phyloP scores from a whole-genome alignment of 768 basidiomycete genomes.

The Termitomyces sp. region DNA sequence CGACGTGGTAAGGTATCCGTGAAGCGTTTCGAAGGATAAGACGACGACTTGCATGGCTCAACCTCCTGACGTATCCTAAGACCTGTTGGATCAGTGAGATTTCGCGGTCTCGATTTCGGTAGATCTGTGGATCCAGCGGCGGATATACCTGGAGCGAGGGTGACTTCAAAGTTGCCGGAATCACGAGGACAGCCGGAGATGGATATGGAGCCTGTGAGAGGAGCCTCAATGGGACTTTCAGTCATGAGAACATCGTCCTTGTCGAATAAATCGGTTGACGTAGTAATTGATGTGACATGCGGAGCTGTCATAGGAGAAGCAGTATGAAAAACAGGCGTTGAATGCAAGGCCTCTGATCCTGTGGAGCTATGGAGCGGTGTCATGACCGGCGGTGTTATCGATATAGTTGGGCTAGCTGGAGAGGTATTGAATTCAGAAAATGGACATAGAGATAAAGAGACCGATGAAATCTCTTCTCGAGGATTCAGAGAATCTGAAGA shows the following conservation, averaged over 20 bases:
- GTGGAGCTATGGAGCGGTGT: not conserved
- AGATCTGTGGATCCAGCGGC: not conserved
- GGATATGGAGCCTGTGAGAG: not conserved
- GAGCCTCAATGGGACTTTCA: constrained; percentile 31
- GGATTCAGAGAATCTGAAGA: not conserved
- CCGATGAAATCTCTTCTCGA: not conserved
- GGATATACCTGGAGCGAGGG: not conserved
- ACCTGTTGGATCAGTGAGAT: constrained; percentile 9
- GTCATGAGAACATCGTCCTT: constrained; percentile 23
- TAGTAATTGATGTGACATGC: constrained; percentile 12
- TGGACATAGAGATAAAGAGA: constrained; percentile 13
- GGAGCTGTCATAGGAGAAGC: constrained; percentile 21
- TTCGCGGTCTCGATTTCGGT: constrained; percentile 7
- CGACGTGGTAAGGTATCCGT: constrained; percentile 7
- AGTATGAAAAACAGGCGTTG: constrained; percentile 23
- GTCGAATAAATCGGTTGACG: constrained; percentile 4
- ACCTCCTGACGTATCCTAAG: not conserved
- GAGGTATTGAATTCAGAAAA: constrained; percentile 5
- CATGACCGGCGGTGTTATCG: constrained; percentile 9
- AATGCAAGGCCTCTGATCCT: constrained; percentile 19
- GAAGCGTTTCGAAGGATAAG: constrained; percentile 31
- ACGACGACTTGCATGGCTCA: constrained; percentile 24
- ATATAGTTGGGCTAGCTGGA: constrained; percentile 4
- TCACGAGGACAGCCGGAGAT: constrained; percentile 9
- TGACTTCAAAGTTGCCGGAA: constrained; percentile 9